Evolutionary conservation across 371 early-diverging fungal species (phyloP).

Genomic region (Mortierella sp.): DNA sequence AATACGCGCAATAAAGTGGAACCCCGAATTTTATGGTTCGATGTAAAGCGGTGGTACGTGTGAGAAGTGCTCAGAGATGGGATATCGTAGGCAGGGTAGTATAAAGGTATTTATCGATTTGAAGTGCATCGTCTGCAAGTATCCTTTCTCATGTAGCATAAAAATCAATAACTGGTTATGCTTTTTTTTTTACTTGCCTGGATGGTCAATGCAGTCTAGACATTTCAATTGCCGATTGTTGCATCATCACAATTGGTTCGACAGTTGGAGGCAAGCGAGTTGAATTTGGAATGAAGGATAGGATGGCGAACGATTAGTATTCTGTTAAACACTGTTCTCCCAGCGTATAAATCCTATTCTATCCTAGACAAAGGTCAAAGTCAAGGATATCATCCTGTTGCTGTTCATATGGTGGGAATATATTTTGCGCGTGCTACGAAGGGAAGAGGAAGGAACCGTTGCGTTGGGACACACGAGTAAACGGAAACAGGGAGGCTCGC

Average conservation of each 20-base stretch:
- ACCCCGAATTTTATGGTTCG: not conserved
- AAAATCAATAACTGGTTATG: not conserved
- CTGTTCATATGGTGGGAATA: not conserved
- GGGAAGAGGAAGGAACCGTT: too few relatives aligned
- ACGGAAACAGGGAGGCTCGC: not conserved
- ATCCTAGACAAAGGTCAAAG: not conserved
- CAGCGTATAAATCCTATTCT: not conserved
- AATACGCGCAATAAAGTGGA: not conserved
- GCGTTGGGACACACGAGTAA: not conserved
- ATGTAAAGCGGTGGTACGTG: not conserved
- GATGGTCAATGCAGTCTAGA: conserved; percentile 53
- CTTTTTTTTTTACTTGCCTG: conserved; percentile 36
- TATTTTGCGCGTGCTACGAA: not conserved
- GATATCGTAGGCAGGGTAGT: not conserved
- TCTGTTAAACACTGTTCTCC: not conserved
- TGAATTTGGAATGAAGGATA: not conserved
- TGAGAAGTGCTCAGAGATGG: not conserved
- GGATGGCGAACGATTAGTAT: not conserved
- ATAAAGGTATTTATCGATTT: not conserved
- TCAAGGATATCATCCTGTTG: not conserved
- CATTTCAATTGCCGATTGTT: not conserved
- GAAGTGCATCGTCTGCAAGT: not conserved
- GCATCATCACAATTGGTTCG: not conserved
- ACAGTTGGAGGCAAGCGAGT: not conserved
- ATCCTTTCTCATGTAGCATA: not conserved